Conservation (phyloP, 192 early-diverging fungal genomes). For the Cladochytrium replicatum region DNA sequence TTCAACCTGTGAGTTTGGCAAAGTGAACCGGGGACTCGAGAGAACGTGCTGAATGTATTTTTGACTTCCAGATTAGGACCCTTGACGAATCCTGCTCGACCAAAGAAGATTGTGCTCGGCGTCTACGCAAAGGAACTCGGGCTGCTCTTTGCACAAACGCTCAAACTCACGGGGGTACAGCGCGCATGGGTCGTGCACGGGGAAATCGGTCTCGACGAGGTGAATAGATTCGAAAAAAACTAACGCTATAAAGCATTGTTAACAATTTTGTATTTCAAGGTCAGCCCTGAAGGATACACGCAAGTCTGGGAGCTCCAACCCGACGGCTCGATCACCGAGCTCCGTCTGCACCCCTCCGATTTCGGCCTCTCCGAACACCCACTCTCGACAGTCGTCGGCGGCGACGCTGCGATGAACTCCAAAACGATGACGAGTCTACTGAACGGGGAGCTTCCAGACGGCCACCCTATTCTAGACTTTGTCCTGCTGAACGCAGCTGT, state of each 20-base stretch:
- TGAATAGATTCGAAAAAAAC: conserved; percentile 11
- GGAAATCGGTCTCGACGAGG: conserved; percentile 81
- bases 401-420: conserved; percentile 64
- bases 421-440: conserved; percentile 58
- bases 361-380: conserved; percentile 78
- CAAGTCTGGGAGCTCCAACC: conserved; percentile 75
- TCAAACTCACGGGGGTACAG: conserved; percentile 65
- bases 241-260: not conserved
- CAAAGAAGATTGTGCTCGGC: conserved; percentile 76
- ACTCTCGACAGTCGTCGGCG: conserved; percentile 59
- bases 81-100: conserved; percentile 77
- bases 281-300: conserved; percentile 79
- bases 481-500: conserved; percentile 89
- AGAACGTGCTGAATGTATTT: not conserved
- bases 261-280: conserved; percentile 25
- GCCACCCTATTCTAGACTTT: conserved; percentile 73
- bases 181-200: conserved; percentile 89
- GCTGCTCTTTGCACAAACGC: conserved; percentile 68
- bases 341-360: conserved; percentile 66
- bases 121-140: conserved; percentile 78
- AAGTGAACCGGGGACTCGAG: not conserved
- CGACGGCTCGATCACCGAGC: conserved; percentile 48
- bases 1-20: conserved; percentile 62
- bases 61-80: conserved; percentile 58
- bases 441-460: conserved; percentile 45